A percentile compares a stretch with the other conserved stretches of the same genome.
Evolutionary conservation across 1,284 basidiomycete genomes (phyloP).

Genomic region (Marasmius oreades): DNA sequence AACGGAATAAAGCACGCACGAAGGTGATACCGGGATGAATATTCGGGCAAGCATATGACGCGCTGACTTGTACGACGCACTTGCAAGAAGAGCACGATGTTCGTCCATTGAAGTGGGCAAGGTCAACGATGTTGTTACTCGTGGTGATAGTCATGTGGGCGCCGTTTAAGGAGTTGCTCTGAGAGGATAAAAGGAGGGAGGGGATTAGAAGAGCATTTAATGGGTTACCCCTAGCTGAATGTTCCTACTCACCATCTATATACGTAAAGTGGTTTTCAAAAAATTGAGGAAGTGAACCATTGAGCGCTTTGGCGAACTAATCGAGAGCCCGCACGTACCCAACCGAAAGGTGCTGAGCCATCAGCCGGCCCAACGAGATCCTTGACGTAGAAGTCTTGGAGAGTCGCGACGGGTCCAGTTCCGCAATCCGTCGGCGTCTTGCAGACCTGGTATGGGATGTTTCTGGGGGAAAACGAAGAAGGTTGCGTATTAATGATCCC

Average conservation of each 20-base stretch:
- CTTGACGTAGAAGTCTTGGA: not conserved
- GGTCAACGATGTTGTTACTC: not conserved
- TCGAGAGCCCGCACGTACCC: not conserved
- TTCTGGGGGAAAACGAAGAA: not conserved
- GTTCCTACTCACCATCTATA: slow-evolving; percentile 5
- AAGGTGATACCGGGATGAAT: slow-evolving; percentile 6
- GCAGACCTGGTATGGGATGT: slow-evolving; percentile 7
- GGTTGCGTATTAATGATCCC: too few species aligned
- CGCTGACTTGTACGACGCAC: not conserved
- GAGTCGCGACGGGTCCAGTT: not conserved
- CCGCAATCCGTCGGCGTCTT: slow-evolving; percentile 1
- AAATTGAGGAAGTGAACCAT: too few species aligned
- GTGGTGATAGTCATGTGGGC: not conserved
- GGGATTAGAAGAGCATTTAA: not conserved
- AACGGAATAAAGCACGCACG: not conserved
- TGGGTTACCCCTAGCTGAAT: too few species aligned
- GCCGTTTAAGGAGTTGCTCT: not conserved
- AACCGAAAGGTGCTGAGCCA: not conserved
- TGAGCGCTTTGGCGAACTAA: too few species aligned
- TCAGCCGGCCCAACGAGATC: slow-evolving; percentile 3
- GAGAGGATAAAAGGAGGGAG: not conserved
- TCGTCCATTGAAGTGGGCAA: slow-evolving; percentile 2
- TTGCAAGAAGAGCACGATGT: slow-evolving; percentile 4
- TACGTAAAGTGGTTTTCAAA: not conserved
- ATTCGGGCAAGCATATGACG: slow-evolving; percentile 2